phyloP scores from a whole-genome alignment of 495 filamentous ascomycete species.

The Daldinia concentrica region DNA sequence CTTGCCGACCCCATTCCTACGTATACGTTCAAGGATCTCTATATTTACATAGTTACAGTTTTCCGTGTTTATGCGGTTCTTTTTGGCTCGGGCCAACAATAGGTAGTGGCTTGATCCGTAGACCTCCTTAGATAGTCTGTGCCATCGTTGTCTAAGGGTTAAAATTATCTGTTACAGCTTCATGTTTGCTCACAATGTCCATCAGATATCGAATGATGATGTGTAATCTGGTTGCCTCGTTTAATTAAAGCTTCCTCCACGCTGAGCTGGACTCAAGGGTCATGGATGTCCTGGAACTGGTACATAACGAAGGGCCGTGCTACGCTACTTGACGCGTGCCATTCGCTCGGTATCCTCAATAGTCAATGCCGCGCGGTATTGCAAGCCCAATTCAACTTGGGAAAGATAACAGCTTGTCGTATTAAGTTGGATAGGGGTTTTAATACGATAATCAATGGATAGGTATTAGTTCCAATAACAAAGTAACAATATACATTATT shows the following conservation, averaged over 20 bases:
- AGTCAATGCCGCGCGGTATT: background rate
- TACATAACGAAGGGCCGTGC: conserved; percentile 16
- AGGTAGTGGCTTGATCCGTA: background rate
- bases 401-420: background rate
- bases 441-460: background rate
- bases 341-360: conserved; percentile 4
- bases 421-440: background rate
- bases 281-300: background rate
- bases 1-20: background rate
- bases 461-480: too few relatives aligned
- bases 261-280: background rate
- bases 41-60: background rate
- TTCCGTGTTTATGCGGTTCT: background rate
- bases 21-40: background rate
- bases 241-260: background rate
- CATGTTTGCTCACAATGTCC: conserved; percentile 1
- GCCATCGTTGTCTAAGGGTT: conserved; percentile 12
- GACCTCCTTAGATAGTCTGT: conserved; percentile 4
- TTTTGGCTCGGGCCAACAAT: background rate
- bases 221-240: conserved; percentile 23
- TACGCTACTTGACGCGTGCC: conserved; percentile 10
- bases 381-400: background rate
- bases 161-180: conserved; percentile 21
- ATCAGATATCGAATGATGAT: conserved; percentile 25
- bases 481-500: too few relatives aligned